Evolutionary conservation across 2,329 filamentous ascomycete genomes (phyloP).

Genomic region (Graphiopsis chlorocephala): DNA sequence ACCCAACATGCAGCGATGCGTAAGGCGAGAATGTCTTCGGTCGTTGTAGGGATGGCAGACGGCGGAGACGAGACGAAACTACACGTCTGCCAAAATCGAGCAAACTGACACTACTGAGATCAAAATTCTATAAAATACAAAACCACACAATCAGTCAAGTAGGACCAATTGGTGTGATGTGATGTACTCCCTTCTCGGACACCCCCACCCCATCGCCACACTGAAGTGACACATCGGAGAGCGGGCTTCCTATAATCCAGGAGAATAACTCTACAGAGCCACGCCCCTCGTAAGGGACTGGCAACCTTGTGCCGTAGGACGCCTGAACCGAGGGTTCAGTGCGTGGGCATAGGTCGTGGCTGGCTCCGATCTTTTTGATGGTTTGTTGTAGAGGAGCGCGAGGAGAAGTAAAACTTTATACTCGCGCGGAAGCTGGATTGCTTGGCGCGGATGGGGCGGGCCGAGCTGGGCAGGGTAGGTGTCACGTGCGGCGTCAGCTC

Average conservation of each 20-base stretch:
- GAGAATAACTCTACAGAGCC: constrained; percentile 62
- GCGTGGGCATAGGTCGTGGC: constrained; percentile 66
- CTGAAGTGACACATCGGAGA: constrained; percentile 68
- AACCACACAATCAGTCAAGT: neutral
- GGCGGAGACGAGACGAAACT: too few species aligned
- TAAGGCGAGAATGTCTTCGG: neutral
- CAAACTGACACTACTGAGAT: neutral
- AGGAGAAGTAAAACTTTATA: constrained; percentile 17
- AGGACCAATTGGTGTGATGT: constrained; percentile 7
- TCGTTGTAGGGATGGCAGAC: too few species aligned
- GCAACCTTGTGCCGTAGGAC: constrained; percentile 64
- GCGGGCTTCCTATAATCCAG: constrained; percentile 66
- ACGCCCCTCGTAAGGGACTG: constrained; percentile 57
- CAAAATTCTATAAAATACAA: neutral
- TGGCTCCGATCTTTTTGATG: constrained; percentile 64
- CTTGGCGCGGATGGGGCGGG: constrained; percentile 9
- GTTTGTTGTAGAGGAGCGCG: constrained; percentile 37
- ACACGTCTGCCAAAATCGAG: neutral
- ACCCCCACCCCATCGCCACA: constrained; percentile 69
- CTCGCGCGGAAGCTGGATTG: neutral
- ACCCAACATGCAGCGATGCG: neutral
- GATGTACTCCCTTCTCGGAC: constrained; percentile 69
- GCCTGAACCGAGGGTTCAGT: constrained; percentile 28
- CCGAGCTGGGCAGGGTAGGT: neutral
- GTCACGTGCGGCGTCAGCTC: constrained; percentile 3